Conservation (phyloP, 2,329 filamentous ascomycete genomes). For the Ophiostoma tasmaniense region DNA sequence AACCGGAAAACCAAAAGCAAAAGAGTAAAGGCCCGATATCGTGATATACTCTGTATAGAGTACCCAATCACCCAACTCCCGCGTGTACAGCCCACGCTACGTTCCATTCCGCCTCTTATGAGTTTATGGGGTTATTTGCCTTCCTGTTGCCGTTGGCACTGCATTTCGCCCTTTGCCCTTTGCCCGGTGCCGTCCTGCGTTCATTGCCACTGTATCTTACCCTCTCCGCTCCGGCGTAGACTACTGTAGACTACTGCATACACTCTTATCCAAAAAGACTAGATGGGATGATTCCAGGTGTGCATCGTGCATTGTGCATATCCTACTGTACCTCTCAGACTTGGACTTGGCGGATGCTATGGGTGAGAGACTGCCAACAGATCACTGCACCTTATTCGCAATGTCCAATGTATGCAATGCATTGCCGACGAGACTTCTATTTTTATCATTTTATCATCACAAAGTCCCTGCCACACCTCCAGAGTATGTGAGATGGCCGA, state of each 20-base stretch:
- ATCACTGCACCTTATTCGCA: neutral
- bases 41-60: no score
- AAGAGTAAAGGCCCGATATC: neutral
- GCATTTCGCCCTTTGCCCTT: neutral
- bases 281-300: neutral
- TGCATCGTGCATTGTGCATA: neutral
- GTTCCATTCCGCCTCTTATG: neutral
- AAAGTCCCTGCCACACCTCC: neutral
- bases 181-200: neutral
- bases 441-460: neutral
- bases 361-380: neutral
- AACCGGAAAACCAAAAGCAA: neutral
- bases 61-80: neutral
- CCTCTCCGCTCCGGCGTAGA: no score
- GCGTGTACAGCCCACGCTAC: neutral
- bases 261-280: no score
- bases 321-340: neutral
- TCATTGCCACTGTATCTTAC: neutral
- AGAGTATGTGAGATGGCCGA: neutral
- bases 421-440: neutral
- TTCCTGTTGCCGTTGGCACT: neutral
- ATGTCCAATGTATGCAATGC: no score
- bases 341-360: constrained; percentile 3
- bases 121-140: no score
- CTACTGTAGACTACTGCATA: no score